phyloP scores from a whole-genome alignment of 495 filamentous ascomycete species.

The Hyaloscypha finlandica region DNA sequence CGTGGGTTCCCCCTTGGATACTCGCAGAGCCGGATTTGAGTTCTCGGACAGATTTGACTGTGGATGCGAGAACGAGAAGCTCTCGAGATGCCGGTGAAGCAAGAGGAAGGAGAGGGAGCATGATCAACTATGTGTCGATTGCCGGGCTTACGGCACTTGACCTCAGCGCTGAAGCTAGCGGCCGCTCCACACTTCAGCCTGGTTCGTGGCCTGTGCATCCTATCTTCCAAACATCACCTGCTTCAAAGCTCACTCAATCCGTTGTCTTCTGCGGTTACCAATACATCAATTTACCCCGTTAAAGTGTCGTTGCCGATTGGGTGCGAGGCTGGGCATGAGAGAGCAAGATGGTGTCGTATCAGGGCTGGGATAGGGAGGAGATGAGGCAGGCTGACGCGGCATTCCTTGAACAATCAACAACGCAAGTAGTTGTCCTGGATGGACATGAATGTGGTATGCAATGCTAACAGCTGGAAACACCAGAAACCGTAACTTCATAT shows the following conservation, averaged over 20 bases:
- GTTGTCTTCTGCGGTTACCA: neutral
- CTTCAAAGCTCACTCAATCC: neutral
- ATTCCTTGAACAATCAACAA: neutral
- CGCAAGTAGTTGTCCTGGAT: neutral
- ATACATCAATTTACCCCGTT: neutral
- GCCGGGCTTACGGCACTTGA: neutral
- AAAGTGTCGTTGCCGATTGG: neutral
- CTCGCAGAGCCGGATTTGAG: neutral
- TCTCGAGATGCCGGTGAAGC: neutral
- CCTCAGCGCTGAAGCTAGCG: neutral
- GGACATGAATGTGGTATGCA: neutral
- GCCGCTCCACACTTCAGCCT: neutral
- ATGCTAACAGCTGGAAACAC: neutral
- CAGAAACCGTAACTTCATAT: neutral
- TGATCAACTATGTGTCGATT: neutral
- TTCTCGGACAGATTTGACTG: neutral
- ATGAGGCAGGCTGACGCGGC: neutral
- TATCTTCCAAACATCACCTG: neutral
- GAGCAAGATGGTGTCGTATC: neutral
- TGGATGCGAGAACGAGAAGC: neutral
- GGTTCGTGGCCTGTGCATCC: neutral
- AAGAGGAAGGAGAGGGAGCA: neutral
- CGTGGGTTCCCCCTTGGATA: neutral
- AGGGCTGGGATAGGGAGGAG: conserved; percentile 10
- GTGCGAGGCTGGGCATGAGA: neutral